Conservation (phyloP, 345 rosid species). For the Arabidopsis suecica region DNA sequence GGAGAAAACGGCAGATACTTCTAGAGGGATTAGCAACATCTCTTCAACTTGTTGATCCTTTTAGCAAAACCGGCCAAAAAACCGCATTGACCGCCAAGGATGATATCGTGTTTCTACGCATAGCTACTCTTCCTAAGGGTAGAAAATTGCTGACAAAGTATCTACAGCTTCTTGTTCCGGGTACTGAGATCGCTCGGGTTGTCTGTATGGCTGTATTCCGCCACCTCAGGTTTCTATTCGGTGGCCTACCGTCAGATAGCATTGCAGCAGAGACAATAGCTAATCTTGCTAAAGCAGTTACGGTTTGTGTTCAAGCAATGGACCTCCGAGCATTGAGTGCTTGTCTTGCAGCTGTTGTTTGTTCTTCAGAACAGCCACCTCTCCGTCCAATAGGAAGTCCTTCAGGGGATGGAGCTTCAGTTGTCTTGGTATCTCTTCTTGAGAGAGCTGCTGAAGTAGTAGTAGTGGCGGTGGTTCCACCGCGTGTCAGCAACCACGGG, state of each 20-base stretch:
- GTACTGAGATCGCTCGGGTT: conserved; percentile 80
- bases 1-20: conserved; percentile 70
- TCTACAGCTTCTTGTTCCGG: conserved; percentile 81
- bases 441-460: conserved; percentile 85
- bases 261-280: conserved; percentile 67
- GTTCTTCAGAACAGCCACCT: conserved; percentile 97
- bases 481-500: conserved; percentile 44
- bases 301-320: conserved; percentile 73
- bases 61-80: conserved; percentile 61
- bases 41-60: conserved; percentile 93
- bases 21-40: conserved; percentile 89
- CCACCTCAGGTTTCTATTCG: conserved; percentile 87
- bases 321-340: conserved; percentile 88
- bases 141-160: conserved; percentile 68
- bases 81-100: conserved; percentile 65
- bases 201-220: conserved; percentile 95
- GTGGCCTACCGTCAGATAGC: conserved; percentile 70
- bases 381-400: conserved; percentile 91
- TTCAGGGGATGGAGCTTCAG: conserved; percentile 88
- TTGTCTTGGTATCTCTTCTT: conserved; percentile 74
- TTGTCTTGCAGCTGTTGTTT: conserved; percentile 97
- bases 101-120: conserved; percentile 78
- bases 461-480: conserved; percentile 45
- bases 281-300: conserved; percentile 69
- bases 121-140: conserved; percentile 86